A percentile compares a stretch with the other conserved stretches of the same genome.
phyloP scores from a whole-genome alignment of 805 yeast species.

The Komagataella mondaviorum region DNA sequence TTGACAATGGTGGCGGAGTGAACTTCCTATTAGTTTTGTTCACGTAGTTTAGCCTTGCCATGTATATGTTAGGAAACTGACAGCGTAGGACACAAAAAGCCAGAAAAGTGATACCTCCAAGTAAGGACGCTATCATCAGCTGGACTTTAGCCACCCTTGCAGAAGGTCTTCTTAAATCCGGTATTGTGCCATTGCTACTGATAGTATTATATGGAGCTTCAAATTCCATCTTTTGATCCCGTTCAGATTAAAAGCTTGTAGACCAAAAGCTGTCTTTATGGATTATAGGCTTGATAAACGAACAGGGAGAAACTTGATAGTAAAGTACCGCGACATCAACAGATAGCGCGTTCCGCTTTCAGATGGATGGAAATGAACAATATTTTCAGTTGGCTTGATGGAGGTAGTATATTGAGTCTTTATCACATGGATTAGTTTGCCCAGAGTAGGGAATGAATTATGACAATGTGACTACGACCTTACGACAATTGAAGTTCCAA shows the following conservation, averaged over 20 bases:
- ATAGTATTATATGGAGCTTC: background rate
- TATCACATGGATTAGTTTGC: background rate
- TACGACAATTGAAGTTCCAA: background rate
- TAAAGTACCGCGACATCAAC: background rate
- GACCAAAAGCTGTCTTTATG: background rate
- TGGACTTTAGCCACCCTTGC: constrained; percentile 67
- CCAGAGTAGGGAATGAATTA: background rate
- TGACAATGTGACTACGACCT: background rate
- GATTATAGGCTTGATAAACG: background rate
- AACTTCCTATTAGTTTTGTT: constrained; percentile 25
- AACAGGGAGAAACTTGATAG: background rate
- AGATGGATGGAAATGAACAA: too few species aligned
- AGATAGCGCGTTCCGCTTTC: background rate
- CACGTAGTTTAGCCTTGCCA: constrained; percentile 54
- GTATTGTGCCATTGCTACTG: background rate
- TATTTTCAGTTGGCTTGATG: background rate
- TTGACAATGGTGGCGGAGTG: constrained; percentile 46
- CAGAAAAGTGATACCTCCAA: constrained; percentile 59
- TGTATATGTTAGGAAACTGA: constrained; percentile 70
- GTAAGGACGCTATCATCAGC: constrained; percentile 46
- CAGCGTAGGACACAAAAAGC: constrained; percentile 60
- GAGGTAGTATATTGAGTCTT: background rate
- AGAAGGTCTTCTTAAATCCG: background rate
- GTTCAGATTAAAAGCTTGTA: background rate
- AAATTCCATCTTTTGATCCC: background rate